Conservation (phyloP, 192 early-diverging fungal species). For the Pilobolus umbonatus region DNA sequence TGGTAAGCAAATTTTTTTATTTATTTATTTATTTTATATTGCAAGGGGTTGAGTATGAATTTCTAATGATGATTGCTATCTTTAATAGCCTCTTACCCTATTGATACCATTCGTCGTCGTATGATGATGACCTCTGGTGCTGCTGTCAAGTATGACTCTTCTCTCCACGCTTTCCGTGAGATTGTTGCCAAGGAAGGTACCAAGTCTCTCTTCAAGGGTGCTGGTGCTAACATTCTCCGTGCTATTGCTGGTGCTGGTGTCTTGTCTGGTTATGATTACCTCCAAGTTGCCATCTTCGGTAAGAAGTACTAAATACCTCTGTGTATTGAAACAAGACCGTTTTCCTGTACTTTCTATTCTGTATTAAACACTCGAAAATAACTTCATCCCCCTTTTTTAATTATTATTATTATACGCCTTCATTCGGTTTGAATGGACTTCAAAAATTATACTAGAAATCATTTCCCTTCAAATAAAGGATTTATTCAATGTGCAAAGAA, state of each 20-base stretch:
- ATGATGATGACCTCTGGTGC: constrained; percentile 94
- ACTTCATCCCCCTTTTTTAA: too few species aligned
- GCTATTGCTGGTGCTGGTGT: constrained; percentile 97
- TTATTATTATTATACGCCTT: too few species aligned
- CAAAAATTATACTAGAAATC: too few species aligned
- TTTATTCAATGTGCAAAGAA: too few species aligned
- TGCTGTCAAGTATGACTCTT: constrained; percentile 83
- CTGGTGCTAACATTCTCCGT: constrained; percentile 98
- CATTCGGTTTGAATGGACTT: too few species aligned
- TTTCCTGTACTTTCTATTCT: too few species aligned
- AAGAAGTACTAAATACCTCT: constrained; percentile 27
- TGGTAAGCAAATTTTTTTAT: constrained; percentile 20
- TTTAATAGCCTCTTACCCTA: constrained; percentile 80
- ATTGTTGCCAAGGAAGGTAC: constrained; percentile 88
- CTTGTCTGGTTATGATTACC: constrained; percentile 74
- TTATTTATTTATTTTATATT: background rate
- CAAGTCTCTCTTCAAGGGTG: constrained; percentile 98
- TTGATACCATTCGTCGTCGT: constrained; percentile 97
- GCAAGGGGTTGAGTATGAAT: background rate
- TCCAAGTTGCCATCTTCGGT: constrained; percentile 32
- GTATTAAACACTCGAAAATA: too few species aligned
- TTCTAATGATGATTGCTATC: background rate
- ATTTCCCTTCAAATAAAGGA: too few species aligned
- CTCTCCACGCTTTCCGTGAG: constrained; percentile 83
- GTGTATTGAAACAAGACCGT: too few species aligned